Conservation (phyloP, 78 protist genomes). For the Creolimax fragrantissima region DNA sequence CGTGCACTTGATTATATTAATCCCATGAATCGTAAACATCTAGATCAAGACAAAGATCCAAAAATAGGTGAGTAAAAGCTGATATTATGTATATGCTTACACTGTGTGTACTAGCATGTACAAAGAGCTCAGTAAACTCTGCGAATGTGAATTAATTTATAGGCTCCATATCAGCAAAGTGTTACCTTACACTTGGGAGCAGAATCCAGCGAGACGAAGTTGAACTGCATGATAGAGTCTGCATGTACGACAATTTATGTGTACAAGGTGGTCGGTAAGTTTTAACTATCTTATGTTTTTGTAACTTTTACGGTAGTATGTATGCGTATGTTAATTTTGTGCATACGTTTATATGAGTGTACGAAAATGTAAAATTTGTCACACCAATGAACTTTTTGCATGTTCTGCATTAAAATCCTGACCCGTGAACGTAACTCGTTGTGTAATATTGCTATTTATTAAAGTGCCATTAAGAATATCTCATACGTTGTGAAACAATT, state of each 20-base stretch:
- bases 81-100: neutral
- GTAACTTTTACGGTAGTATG: too few relatives aligned
- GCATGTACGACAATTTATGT: neutral
- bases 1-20: neutral
- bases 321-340: neutral
- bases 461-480: too few relatives aligned
- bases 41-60: neutral
- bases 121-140: neutral
- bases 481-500: too few relatives aligned
- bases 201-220: neutral
- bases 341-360: neutral
- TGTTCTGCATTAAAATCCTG: too few relatives aligned
- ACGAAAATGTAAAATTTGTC: too few relatives aligned
- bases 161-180: neutral
- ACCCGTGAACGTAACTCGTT: too few relatives aligned
- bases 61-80: neutral
- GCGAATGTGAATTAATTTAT: neutral
- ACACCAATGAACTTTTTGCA: too few relatives aligned
- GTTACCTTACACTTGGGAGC: neutral
- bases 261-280: neutral
- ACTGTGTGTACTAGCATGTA: neutral
- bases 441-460: too few relatives aligned
- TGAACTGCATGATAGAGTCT: neutral
- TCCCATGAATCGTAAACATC: neutral
- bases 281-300: too few relatives aligned